Base-by-base conservation (phyloP, 805 yeast genomes). In the Teunomyces kruisii region DNA sequence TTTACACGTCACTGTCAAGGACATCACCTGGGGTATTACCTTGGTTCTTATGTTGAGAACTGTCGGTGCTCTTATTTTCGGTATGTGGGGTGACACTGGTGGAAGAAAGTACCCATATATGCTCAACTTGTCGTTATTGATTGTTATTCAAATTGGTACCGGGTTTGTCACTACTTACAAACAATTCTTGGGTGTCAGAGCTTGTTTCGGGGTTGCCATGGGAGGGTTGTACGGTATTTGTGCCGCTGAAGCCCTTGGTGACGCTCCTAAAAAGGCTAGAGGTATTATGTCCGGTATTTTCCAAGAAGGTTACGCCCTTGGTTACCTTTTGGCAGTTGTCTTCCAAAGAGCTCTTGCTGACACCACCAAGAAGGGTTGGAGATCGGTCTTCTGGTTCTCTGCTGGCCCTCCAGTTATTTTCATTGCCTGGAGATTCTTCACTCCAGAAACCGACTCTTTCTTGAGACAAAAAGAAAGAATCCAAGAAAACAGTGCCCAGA, bases 251-350 rank as follows among this genome's bases (percentile, higher is more conserved):
- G 82, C 89, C 6, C 70, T 85, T 27, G 87, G 83, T 52, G 86
- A 83, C 55, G 74, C 81, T 40, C 88, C 88, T 1, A 59, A 59
- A 2, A 68, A 64, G 24, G 80, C 84, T 28, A 69, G 79, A 63
- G 84, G 87, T 38, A 70, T 82, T 46, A 63, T 83, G 39, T 76
- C 83, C 29, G 88, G 88, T 39, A 62, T 86, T 33, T 79, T 88
- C 59, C 96, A 88, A 64, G 86, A 87, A 61, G 96, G 96, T 49
- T 88, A 84, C 53, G 84, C 86, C 0, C 74, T 84, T 39, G 90
- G 90, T 17, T 83, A 82, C 54, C 64, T 84, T 19, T 58, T 83
- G 47, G 88, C 82, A 5, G 86, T 82, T 40, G 70, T 83, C 17
- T 84, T 83, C 67, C 78, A 78, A 49, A 71, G 88, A 59, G 85